Evolutionary conservation across 2,329 filamentous ascomycete genomes (phyloP).

Genomic region (Colletotrichum musicola): DNA sequence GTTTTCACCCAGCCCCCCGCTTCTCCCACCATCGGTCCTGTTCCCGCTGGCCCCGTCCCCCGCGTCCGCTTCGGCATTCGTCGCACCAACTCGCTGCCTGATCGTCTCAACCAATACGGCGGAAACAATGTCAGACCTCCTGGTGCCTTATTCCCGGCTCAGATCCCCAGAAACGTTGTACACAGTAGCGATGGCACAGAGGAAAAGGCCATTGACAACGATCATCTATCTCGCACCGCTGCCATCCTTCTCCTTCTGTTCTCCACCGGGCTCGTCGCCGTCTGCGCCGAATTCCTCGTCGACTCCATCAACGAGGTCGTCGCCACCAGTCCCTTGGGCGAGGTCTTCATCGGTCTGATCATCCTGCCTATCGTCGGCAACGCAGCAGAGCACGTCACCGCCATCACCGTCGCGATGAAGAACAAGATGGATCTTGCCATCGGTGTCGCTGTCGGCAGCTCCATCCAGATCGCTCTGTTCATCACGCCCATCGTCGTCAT

Average conservation of each 20-base stretch:
- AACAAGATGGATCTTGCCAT: slow-evolving; percentile 84
- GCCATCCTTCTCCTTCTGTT: slow-evolving; percentile 73
- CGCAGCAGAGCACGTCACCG: slow-evolving; percentile 79
- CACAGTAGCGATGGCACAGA: slow-evolving; percentile 44
- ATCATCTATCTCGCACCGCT: slow-evolving; percentile 66
- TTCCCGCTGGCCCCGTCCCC: slow-evolving; percentile 61
- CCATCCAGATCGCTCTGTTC: slow-evolving; percentile 80
- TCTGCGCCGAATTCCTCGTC: slow-evolving; percentile 79
- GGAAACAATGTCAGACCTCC: slow-evolving; percentile 55
- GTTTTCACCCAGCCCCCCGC: slow-evolving; percentile 67
- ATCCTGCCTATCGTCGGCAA: slow-evolving; percentile 81
- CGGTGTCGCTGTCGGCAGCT: slow-evolving; percentile 77
- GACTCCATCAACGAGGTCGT: slow-evolving; percentile 75
- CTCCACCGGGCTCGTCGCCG: slow-evolving; percentile 74
- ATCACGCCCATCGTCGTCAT: slow-evolving; percentile 78
- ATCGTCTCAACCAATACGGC: slow-evolving; percentile 66
- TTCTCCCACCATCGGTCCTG: slow-evolving; percentile 14
- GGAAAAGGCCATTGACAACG: slow-evolving; percentile 50
- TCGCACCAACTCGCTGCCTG: slow-evolving; percentile 80
- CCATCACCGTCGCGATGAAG: slow-evolving; percentile 77
- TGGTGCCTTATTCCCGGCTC: slow-evolving; percentile 63
- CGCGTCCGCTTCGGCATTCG: slow-evolving; percentile 75
- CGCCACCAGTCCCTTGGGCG: slow-evolving; percentile 65
- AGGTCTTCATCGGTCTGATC: slow-evolving; percentile 79
- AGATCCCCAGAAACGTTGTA: slow-evolving; percentile 56